Evolutionary conservation across 2,329 filamentous ascomycete genomes (phyloP).

Genomic region (Pseudocercospora vitis): DNA sequence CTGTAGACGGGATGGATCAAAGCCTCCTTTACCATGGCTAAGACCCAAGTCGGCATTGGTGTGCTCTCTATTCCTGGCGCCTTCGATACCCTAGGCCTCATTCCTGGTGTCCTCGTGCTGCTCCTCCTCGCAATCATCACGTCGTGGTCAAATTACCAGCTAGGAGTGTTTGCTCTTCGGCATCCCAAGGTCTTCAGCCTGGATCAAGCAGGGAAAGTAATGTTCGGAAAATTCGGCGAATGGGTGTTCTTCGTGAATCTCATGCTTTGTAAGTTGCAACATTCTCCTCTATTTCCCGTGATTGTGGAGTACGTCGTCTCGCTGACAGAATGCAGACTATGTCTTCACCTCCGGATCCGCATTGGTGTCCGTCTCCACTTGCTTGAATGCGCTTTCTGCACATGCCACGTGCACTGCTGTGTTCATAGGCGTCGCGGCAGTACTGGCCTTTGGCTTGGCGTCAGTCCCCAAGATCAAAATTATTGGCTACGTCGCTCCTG

Average conservation of each 20-base stretch:
- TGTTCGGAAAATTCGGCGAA: conserved; percentile 55
- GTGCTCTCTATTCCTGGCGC: conserved; percentile 50
- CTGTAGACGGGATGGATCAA: not conserved
- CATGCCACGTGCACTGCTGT: conserved; percentile 41
- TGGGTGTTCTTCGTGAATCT: conserved; percentile 46
- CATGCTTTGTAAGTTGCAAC: conserved; percentile 11
- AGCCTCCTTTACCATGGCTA: not conserved
- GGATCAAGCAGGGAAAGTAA: conserved; percentile 55
- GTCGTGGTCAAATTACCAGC: conserved; percentile 51
- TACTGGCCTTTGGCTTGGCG: conserved; percentile 40
- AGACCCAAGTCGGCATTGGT: conserved; percentile 44
- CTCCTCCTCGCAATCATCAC: conserved; percentile 45
- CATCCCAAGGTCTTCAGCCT: conserved; percentile 59
- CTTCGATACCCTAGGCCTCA: conserved; percentile 45
- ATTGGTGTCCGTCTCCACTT: conserved; percentile 29
- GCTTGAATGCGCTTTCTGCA: conserved; percentile 28
- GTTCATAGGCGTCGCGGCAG: conserved; percentile 44
- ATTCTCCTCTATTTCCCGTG: not conserved
- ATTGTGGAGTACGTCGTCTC: too few relatives aligned
- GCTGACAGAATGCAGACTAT: conserved; percentile 19
- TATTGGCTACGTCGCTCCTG: conserved; percentile 39
- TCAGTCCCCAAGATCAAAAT: conserved; percentile 40
- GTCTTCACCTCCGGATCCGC: conserved; percentile 41
- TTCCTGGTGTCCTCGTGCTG: conserved; percentile 50
- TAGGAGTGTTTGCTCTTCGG: conserved; percentile 53